Evolutionary conservation across 257 asterid species (phyloP).

Genomic region (Perilla frutescens): DNA sequence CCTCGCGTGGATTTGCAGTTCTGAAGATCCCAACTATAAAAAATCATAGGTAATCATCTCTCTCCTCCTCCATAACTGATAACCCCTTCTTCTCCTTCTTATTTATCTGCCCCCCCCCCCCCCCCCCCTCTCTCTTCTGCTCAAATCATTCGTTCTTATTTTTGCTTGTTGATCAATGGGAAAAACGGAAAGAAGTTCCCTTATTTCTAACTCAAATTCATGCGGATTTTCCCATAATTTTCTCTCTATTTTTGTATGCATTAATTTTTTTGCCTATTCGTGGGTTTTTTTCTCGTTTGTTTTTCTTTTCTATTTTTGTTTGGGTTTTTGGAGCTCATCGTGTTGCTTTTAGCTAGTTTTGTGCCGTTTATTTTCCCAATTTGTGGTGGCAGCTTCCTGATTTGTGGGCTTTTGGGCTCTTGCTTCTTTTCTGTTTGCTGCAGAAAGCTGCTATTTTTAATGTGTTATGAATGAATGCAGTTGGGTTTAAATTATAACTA

Average conservation of each 20-base stretch:
- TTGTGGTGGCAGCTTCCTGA: not conserved
- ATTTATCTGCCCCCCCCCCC: not conserved
- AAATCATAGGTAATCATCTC: slow-evolving; percentile 47
- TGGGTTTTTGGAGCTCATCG: not conserved
- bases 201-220: slow-evolving; percentile 10
- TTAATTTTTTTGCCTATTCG: slow-evolving; percentile 22
- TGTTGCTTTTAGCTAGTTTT: not conserved
- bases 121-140: slow-evolving; percentile 14
- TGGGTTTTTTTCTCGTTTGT: slow-evolving; percentile 18
- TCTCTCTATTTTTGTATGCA: not conserved
- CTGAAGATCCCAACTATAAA: slow-evolving; percentile 49
- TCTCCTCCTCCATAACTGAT: slow-evolving; percentile 35
- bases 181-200: not conserved
- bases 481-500: slow-evolving; percentile 5
- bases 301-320: not conserved
- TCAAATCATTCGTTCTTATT: slow-evolving; percentile 5
- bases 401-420: slow-evolving; percentile 1
- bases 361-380: slow-evolving; percentile 9
- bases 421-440: slow-evolving; percentile 21
- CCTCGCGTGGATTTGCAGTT: slow-evolving; percentile 82
- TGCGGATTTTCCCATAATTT: not conserved
- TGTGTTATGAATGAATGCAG: not conserved
- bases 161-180: slow-evolving; percentile 22
- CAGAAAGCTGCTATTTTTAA: slow-evolving; percentile 22
- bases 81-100: slow-evolving; percentile 17